Conservation (phyloP, 1,284 basidiomycete genomes). For the Pterula multifida region DNA sequence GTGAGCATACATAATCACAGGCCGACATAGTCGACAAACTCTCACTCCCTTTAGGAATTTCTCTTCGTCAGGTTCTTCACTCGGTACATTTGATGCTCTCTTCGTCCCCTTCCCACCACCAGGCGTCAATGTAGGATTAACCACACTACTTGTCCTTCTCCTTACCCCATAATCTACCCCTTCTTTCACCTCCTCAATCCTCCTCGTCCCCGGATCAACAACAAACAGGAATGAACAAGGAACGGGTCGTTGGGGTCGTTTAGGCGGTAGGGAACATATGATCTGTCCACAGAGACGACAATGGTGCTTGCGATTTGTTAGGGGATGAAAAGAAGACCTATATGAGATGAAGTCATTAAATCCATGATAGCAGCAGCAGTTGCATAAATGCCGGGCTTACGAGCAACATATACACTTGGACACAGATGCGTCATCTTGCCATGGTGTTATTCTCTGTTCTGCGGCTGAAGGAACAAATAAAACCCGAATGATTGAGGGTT, state of each 20-base stretch:
- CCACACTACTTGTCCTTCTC: constrained; percentile 24
- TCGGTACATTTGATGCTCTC: constrained; percentile 23
- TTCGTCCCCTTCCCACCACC: constrained; percentile 15
- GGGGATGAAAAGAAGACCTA: constrained; percentile 74
- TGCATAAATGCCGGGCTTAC: constrained; percentile 38
- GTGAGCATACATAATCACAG: constrained; percentile 67
- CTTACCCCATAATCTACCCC: constrained; percentile 78
- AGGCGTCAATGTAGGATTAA: constrained; percentile 5
- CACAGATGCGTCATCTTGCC: constrained; percentile 77
- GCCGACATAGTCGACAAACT: constrained; percentile 74
- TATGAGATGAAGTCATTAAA: not conserved
- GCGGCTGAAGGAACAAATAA: constrained; percentile 37
- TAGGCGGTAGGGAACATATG: constrained; percentile 83
- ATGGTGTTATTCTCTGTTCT: constrained; percentile 91
- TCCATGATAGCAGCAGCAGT: constrained; percentile 1
- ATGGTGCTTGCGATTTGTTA: constrained; percentile 93
- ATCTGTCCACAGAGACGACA: constrained; percentile 91
- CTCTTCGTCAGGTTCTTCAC: constrained; percentile 49
- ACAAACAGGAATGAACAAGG: constrained; percentile 74
- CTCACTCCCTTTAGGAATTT: constrained; percentile 76
- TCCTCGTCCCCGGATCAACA: constrained; percentile 60
- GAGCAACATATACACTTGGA: constrained; percentile 78
- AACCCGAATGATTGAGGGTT: not conserved
- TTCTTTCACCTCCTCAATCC: constrained; percentile 78
- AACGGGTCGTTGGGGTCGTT: constrained; percentile 52